phyloP scores from a whole-genome alignment of 1,284 basidiomycete genomes.

The Erythrobasidium hasegawianum region DNA sequence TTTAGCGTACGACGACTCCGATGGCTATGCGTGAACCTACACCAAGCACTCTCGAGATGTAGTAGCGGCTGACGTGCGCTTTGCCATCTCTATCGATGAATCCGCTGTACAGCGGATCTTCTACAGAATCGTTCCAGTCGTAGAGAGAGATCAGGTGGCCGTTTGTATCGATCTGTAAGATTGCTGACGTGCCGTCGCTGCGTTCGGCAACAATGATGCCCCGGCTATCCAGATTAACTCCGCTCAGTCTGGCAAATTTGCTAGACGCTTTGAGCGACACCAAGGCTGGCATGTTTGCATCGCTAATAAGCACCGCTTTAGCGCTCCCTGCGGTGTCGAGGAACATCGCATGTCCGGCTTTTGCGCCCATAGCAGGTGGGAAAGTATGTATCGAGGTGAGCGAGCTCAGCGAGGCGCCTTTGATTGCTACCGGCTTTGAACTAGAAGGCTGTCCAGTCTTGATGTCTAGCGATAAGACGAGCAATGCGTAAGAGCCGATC shows the following conservation, averaged over 20 bases:
- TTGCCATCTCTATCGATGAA: constrained; percentile 59
- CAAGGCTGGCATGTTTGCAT: not conserved
- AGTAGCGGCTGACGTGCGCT: constrained; percentile 65
- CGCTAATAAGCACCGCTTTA: constrained; percentile 6
- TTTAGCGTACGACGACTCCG: not conserved
- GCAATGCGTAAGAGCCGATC: constrained; percentile 12
- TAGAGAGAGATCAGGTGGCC: constrained; percentile 54
- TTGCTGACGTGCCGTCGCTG: constrained; percentile 57
- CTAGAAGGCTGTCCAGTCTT: not conserved
- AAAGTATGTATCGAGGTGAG: constrained; percentile 12
- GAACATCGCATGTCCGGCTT: constrained; percentile 12
- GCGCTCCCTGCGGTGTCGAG: constrained; percentile 12
- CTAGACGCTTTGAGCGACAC: constrained; percentile 7
- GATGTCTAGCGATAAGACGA: not conserved
- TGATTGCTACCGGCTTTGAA: constrained; percentile 4
- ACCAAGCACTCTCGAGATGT: constrained; percentile 62
- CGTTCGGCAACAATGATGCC: constrained; percentile 53
- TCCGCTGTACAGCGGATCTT: constrained; percentile 52
- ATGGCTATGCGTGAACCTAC: constrained; percentile 52
- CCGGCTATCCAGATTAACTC: constrained; percentile 46
- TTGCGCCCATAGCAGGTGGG: not conserved
- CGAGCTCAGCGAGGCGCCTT: constrained; percentile 7
- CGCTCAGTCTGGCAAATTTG: constrained; percentile 35
- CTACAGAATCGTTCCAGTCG: constrained; percentile 61
- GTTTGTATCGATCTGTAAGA: constrained; percentile 56